These are phyloP conservation scores for Jasminum sambac DNA, from an alignment of 257 asterid genomes.

Conservation along the genomic window DNA sequence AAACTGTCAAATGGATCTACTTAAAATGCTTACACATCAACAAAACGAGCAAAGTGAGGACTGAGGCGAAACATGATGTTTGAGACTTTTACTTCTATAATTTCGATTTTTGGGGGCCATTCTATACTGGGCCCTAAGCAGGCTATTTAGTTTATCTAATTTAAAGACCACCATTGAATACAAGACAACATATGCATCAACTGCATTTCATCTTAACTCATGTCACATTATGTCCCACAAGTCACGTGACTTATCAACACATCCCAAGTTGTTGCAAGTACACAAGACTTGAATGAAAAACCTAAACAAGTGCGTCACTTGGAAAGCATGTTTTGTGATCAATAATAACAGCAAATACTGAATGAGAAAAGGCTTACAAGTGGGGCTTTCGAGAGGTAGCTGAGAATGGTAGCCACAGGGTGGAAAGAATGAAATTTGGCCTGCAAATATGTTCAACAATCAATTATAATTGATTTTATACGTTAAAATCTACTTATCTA, in stretches of 20 bases:
- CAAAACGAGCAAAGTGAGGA: no score
- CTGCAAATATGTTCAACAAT: slow-evolving; percentile 38
- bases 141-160: no score
- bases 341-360: background rate
- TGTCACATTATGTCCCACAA: background rate
- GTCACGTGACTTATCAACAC: background rate
- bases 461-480: background rate
- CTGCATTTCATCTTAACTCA: background rate
- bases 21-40: background rate
- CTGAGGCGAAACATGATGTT: no score
- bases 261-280: background rate
- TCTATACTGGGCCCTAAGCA: no score
- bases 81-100: no score
- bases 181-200: background rate
- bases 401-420: slow-evolving; percentile 91
- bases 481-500: background rate
- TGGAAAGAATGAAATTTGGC: slow-evolving; percentile 94
- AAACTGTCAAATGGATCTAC: background rate
- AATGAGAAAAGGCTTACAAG: slow-evolving; percentile 54
- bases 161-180: no score
- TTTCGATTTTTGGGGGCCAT: no score
- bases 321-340: slow-evolving; percentile 19
- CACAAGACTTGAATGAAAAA: background rate
- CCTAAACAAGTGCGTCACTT: background rate
- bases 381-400: slow-evolving; percentile 98